phyloP scores from a whole-genome alignment of 73 alveolate genomes.

The Tetrahymena malaccensis region DNA sequence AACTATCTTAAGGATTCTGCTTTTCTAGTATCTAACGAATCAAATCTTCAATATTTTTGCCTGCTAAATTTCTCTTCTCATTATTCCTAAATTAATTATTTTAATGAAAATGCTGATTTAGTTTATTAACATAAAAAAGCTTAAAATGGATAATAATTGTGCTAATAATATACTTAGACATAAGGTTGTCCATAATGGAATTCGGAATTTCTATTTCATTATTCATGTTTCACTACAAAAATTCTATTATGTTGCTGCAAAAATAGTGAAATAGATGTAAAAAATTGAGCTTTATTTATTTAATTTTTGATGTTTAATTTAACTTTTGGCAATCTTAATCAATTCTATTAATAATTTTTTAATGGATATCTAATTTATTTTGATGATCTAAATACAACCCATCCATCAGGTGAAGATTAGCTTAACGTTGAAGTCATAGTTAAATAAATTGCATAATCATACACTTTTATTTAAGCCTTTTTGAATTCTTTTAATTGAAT shows the following conservation, averaged over 20 bases:
- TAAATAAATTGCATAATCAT: too few relatives aligned
- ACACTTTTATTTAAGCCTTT: too few relatives aligned
- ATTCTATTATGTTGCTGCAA: too few relatives aligned
- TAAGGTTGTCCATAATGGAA: background rate
- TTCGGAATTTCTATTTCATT: background rate
- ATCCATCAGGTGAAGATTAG: background rate
- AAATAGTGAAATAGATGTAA: background rate
- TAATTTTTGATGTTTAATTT: background rate
- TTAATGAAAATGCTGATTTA: background rate
- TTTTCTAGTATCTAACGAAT: background rate
- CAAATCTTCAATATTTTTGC: background rate
- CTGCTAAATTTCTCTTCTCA: background rate
- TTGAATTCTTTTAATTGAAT: too few relatives aligned
- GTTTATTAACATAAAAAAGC: background rate
- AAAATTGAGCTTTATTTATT: background rate
- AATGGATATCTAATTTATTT: background rate
- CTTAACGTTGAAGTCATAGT: background rate
- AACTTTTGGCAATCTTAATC: background rate
- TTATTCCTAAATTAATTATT: background rate
- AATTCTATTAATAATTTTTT: background rate
- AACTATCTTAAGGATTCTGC: background rate
- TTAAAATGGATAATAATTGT: background rate
- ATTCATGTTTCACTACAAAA: background rate
- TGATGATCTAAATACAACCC: background rate
- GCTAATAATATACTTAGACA: background rate